phyloP scores from a whole-genome alignment of 2,329 filamentous ascomycete species.

The Fusarium nygamai region DNA sequence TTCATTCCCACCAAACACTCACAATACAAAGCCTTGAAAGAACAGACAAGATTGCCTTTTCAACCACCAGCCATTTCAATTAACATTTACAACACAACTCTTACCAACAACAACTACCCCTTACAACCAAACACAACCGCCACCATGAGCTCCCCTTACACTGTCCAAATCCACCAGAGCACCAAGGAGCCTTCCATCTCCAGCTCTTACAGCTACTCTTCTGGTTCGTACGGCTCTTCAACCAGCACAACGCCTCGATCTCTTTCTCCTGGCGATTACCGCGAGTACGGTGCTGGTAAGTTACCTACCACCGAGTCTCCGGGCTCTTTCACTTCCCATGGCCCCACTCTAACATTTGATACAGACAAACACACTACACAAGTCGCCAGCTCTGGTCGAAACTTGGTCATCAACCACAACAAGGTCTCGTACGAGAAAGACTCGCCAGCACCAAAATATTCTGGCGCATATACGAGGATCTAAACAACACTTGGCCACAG shows the following conservation, averaged over 20 bases:
- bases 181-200: constrained; percentile 43
- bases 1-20: constrained; percentile 26
- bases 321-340: neutral
- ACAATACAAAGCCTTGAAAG: constrained; percentile 19
- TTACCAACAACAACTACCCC: constrained; percentile 13
- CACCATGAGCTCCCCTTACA: constrained; percentile 43
- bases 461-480: constrained; percentile 32
- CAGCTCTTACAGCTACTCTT: constrained; percentile 42
- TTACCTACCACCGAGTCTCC: constrained; percentile 15
- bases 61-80: constrained; percentile 1
- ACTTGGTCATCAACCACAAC: constrained; percentile 48
- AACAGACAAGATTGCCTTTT: neutral
- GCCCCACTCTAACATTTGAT: constrained; percentile 34
- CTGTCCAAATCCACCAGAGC: constrained; percentile 49
- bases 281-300: constrained; percentile 49
- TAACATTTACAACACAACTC: constrained; percentile 6
- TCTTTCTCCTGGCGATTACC: constrained; percentile 43
- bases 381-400: constrained; percentile 37
- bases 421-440: constrained; percentile 44
- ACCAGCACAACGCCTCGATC: constrained; percentile 43
- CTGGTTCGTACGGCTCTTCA: constrained; percentile 43
- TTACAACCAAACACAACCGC: constrained; percentile 20
- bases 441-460: constrained; percentile 46
- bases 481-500: neutral
- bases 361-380: constrained; percentile 41